Evolutionary conservation across 2,329 filamentous ascomycete genomes (phyloP).

Genomic region (Karstenula rhodostoma): DNA sequence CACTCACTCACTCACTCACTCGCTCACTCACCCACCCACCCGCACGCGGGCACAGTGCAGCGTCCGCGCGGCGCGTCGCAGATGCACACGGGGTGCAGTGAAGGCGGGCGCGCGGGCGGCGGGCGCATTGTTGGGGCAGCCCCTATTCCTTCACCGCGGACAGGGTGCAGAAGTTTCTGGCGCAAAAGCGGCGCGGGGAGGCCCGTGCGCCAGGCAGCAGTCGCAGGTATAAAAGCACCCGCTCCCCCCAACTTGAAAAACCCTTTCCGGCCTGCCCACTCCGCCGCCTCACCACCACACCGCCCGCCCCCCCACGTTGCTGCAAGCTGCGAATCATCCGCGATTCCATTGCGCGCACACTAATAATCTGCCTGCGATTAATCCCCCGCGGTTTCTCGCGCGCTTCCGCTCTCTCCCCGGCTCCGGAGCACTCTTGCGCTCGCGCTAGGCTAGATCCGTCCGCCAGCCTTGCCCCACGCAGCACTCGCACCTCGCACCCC

Average conservation of each 20-base stretch:
- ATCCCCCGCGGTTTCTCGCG: slow-evolving; percentile 31
- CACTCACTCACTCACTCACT: not conserved
- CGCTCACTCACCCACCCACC: not conserved
- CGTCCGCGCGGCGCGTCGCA: slow-evolving; percentile 4
- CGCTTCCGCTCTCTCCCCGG: slow-evolving; percentile 42
- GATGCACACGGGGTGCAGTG: slow-evolving; percentile 1
- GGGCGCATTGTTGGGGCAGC: slow-evolving; percentile 17
- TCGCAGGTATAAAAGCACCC: slow-evolving; percentile 34
- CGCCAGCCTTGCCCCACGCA: slow-evolving; percentile 40
- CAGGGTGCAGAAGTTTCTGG: slow-evolving; percentile 31
- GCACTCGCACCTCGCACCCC: slow-evolving; percentile 31
- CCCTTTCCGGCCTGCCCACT: slow-evolving; percentile 40
- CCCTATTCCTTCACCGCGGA: slow-evolving; percentile 22
- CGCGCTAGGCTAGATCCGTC: slow-evolving; percentile 42
- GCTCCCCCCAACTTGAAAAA: slow-evolving; percentile 33
- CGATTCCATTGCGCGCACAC: slow-evolving; percentile 41
- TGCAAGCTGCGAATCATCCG: slow-evolving; percentile 35
- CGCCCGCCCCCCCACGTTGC: slow-evolving; percentile 33
- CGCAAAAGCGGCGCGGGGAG: slow-evolving; percentile 32
- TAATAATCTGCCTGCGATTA: slow-evolving; percentile 36
- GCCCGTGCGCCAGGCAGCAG: slow-evolving; percentile 20
- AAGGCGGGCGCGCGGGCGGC: not conserved
- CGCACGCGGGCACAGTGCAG: not conserved
- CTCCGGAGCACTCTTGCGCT: slow-evolving; percentile 32
- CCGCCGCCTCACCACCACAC: slow-evolving; percentile 27